Evolutionary conservation across 2,329 filamentous ascomycete genomes (phyloP).

Genomic region (Monilinia fructicola): DNA sequence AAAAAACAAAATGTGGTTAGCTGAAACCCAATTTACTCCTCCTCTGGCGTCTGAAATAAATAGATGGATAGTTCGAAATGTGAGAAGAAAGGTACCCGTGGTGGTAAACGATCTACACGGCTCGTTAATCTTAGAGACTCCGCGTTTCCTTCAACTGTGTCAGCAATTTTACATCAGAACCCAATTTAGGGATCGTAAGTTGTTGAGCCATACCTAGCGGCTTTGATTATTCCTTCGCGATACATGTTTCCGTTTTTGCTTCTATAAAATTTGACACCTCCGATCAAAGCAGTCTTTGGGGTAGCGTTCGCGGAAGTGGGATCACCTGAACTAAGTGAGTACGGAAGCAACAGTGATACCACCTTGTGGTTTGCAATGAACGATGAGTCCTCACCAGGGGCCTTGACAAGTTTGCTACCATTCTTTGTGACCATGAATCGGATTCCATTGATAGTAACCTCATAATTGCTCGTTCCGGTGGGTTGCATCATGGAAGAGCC

Average conservation of each 20-base stretch:
- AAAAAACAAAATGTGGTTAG: slow-evolving; percentile 39
- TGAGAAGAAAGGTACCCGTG: slow-evolving; percentile 57
- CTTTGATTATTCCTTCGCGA: slow-evolving; percentile 71
- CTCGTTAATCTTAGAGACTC: slow-evolving; percentile 63
- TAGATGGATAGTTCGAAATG: slow-evolving; percentile 36
- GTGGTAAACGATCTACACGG: slow-evolving; percentile 71
- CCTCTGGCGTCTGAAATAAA: slow-evolving; percentile 30
- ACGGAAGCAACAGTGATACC: slow-evolving; percentile 21
- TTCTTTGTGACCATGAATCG: slow-evolving; percentile 71
- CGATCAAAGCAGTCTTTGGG: slow-evolving; percentile 70
- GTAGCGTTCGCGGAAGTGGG: slow-evolving; percentile 63
- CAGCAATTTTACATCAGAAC: slow-evolving; percentile 39
- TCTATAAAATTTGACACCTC: slow-evolving; percentile 78
- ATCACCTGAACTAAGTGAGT: slow-evolving; percentile 51
- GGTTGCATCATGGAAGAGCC: slow-evolving; percentile 19
- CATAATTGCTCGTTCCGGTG: slow-evolving; percentile 48
- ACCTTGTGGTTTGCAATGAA: slow-evolving; percentile 23
- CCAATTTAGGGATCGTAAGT: slow-evolving; percentile 4
- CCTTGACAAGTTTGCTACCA: slow-evolving; percentile 78
- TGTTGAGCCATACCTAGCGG: slow-evolving; percentile 64
- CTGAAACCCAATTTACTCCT: slow-evolving; percentile 33
- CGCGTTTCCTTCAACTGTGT: slow-evolving; percentile 40
- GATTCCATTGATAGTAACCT: slow-evolving; percentile 69
- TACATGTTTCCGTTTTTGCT: slow-evolving; percentile 88
- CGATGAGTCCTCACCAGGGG: slow-evolving; percentile 57